Conservation (phyloP, 2,329 filamentous ascomycete genomes). For the Paramyrothecium roridum region DNA sequence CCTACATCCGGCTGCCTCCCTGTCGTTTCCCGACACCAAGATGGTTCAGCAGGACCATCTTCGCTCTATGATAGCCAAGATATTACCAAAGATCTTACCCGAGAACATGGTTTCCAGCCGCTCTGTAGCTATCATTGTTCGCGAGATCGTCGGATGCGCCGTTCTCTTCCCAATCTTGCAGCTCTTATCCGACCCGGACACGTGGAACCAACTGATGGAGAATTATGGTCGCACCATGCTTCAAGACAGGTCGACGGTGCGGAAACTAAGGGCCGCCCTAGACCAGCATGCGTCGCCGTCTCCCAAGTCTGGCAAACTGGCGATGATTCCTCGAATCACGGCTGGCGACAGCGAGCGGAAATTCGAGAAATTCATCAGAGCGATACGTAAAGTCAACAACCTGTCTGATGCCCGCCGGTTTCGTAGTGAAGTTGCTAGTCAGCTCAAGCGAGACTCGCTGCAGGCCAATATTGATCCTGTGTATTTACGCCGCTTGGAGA, state of each 20-base stretch:
- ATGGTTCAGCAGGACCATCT: conserved; percentile 85
- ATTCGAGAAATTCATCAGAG: conserved; percentile 91
- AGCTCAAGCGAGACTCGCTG: conserved; percentile 80
- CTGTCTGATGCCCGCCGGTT: conserved; percentile 90
- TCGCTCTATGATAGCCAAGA: conserved; percentile 65
- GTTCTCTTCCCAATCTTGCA: conserved; percentile 79
- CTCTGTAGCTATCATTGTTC: conserved; percentile 74
- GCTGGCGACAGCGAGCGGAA: conserved; percentile 84
- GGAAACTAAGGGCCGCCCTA: conserved; percentile 83
- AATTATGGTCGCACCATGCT: conserved; percentile 81
- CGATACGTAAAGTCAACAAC: conserved; percentile 84
- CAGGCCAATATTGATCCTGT: conserved; percentile 78
- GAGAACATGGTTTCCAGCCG: conserved; percentile 72
- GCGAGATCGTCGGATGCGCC: conserved; percentile 91
- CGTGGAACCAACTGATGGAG: conserved; percentile 96
- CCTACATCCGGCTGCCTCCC: conserved; percentile 79
- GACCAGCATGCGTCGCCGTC: conserved; percentile 90
- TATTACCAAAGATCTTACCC: conserved; percentile 75
- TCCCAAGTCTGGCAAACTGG: conserved; percentile 61
- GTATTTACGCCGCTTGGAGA: conserved; percentile 86
- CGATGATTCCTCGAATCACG: conserved; percentile 73
- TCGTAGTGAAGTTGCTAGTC: conserved; percentile 86
- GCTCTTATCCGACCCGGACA: conserved; percentile 85
- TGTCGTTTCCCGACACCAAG: conserved; percentile 82
- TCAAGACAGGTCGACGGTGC: conserved; percentile 92